phyloP scores from a whole-genome alignment of 1,139 yeast genomes.

The Saccharomyces hybrid region DNA sequence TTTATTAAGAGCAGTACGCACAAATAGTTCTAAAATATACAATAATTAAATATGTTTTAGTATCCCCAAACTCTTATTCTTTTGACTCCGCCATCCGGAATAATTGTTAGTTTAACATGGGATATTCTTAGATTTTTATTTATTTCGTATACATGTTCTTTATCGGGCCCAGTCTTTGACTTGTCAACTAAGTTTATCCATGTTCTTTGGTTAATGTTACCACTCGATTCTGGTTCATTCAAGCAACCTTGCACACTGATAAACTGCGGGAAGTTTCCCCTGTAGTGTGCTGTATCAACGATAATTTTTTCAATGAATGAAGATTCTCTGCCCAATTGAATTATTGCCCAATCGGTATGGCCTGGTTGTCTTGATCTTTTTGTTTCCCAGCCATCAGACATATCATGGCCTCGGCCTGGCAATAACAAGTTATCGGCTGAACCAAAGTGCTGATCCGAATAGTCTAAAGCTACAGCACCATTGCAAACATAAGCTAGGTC shows the following conservation, averaged over 20 bases:
- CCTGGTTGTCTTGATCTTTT: constrained; percentile 73
- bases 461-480: constrained; percentile 81
- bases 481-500: constrained; percentile 77
- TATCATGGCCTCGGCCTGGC: constrained; percentile 91
- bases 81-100: constrained; percentile 95
- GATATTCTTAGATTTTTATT: constrained; percentile 35
- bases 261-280: constrained; percentile 88
- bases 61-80: constrained; percentile 73
- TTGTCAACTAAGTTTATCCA: constrained; percentile 64
- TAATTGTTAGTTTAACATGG: constrained; percentile 71
- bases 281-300: constrained; percentile 85
- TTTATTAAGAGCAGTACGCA: background rate
- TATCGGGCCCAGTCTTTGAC: constrained; percentile 70
- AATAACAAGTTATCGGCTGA: constrained; percentile 78
- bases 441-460: constrained; percentile 90
- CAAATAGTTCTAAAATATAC: background rate
- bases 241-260: constrained; percentile 52
- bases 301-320: constrained; percentile 47
- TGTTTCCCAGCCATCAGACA: constrained; percentile 99
- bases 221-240: constrained; percentile 32
- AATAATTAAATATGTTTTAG: constrained; percentile 5
- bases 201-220: constrained; percentile 30
- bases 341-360: constrained; percentile 85
- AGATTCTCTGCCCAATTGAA: constrained; percentile 63
- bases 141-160: constrained; percentile 51